Base-by-base conservation (phyloP, 331 rosid species). In the Quercus tomentella region DNA sequence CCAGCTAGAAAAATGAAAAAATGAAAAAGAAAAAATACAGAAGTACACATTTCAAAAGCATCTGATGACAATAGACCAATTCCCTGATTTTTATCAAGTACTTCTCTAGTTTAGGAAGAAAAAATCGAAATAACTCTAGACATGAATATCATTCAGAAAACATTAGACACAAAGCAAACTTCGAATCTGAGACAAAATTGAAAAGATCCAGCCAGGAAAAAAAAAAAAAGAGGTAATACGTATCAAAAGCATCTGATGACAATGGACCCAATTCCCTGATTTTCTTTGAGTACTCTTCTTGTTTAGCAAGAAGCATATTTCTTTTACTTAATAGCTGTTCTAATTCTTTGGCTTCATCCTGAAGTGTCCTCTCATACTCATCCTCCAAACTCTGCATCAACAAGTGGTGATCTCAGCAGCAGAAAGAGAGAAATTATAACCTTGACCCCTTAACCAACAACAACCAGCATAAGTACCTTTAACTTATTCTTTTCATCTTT, bases 241-340 rank as follows among this genome's bases (percentile, higher is more conserved):
- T 79, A 65, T 95, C 99, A 88, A 93, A 95, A 75, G 99, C 98
- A 90, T 95, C 98, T 62, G 98, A 93, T 77, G 97, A 86, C 86
- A 95, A 82, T 62, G 94, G 93, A 45, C 99, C 99, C 83, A 95
- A 73, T 78, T 93, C 97, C 86, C 97, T 84, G 87, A 91, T 90
- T 88, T 93, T 93, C 88, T 89, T 95, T 43, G 93, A 83, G 83
- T 84, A 90, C 67, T 95, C 99, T 55, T 93, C 99, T 88, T 95
- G 96, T 88, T 89, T 95, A 80, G 97, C 90, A 77, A 91, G 86
- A 86, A 84, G 86, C 78, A 83, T 74, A 80, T 90, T 90, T 75
- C 91, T 89, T 86, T 88, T 91, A 86, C 96, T 88, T 83, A 91
- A 86, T 79, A 95, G 85, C 76, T 89, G 93, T 79, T 93, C 98